Conservation (phyloP, 306 rosid genomes). For the Prosopis cineraria region DNA sequence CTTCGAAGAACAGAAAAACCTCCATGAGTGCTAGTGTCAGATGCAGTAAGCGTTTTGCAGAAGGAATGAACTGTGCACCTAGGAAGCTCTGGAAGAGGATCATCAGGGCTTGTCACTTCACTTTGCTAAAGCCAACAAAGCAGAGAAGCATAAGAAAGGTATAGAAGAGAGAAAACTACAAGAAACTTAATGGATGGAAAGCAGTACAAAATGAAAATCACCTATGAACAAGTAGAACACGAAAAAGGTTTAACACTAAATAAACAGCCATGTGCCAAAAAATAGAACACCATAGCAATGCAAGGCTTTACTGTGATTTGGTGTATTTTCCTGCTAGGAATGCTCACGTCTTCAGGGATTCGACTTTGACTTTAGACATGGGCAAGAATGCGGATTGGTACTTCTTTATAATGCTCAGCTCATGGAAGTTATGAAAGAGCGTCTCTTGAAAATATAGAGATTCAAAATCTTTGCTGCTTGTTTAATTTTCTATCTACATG, state of each 20-base stretch:
- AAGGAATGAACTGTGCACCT: conserved; percentile 86
- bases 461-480: not conserved
- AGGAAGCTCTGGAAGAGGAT: conserved; percentile 69
- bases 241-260: conserved; percentile 5
- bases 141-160: conserved; percentile 19
- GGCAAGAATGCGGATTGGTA: not conserved
- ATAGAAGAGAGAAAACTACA: not conserved
- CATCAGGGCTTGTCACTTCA: conserved; percentile 81
- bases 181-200: conserved; percentile 24
- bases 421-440: not conserved
- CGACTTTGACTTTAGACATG: not conserved
- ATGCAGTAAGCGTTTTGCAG: conserved; percentile 97
- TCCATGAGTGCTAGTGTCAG: conserved; percentile 97
- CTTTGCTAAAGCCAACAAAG: conserved; percentile 62
- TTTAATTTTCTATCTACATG: not conserved
- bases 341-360: not conserved
- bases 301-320: not conserved
- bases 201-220: conserved; percentile 26
- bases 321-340: not conserved
- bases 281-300: not conserved
- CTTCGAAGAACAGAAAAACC: conserved; percentile 97
- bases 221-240: conserved; percentile 8
- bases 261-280: not conserved
- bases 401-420: not conserved
- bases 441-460: not conserved